A percentile compares a stretch with the other conserved stretches of the same genome.
Conservation (phyloP, 2,329 filamentous ascomycete genomes). For the Penicillium sp. region DNA sequence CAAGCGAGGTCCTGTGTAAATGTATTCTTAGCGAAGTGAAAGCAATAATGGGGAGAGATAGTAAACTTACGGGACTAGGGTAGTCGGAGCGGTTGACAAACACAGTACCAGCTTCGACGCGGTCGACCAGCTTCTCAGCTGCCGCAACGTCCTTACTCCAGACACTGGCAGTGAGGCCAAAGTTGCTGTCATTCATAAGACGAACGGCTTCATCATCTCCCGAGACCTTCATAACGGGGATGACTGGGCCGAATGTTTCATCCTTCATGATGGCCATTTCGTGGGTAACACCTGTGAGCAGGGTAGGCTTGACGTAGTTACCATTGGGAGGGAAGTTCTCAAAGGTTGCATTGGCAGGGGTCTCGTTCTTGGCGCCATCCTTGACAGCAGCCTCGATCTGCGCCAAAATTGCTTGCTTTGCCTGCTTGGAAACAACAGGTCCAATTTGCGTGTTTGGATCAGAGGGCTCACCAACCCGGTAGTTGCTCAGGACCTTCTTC, state of each 20-base stretch:
- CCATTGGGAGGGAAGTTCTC: slow-evolving; percentile 71
- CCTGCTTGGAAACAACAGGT: slow-evolving; percentile 80
- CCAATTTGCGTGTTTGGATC: slow-evolving; percentile 79
- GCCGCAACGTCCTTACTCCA: slow-evolving; percentile 86
- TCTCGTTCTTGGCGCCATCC: slow-evolving; percentile 81
- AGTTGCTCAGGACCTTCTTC: slow-evolving; percentile 76
- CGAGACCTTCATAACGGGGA: slow-evolving; percentile 84
- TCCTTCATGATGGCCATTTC: slow-evolving; percentile 87
- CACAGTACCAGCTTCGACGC: slow-evolving; percentile 89
- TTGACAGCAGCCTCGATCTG: slow-evolving; percentile 81
- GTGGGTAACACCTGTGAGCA: slow-evolving; percentile 78
- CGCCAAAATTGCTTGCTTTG: slow-evolving; percentile 72
- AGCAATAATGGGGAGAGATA: neutral
- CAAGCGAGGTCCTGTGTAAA: slow-evolving; percentile 77
- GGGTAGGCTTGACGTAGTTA: slow-evolving; percentile 85
- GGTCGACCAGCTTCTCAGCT: slow-evolving; percentile 74
- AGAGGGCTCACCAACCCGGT: slow-evolving; percentile 85
- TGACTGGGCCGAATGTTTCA: slow-evolving; percentile 92
- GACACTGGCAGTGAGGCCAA: slow-evolving; percentile 92
- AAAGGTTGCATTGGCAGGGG: slow-evolving; percentile 80
- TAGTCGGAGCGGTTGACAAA: slow-evolving; percentile 95
- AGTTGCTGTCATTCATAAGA: slow-evolving; percentile 93
- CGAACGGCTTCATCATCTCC: slow-evolving; percentile 77
- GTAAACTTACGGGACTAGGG: slow-evolving; percentile 77
- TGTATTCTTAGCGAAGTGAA: neutral